Percentiles rank a stretch among this genome's conserved stretches.
phyloP scores from a whole-genome alignment of 176 grass and related monocot species.

The Ensete glaucum region DNA sequence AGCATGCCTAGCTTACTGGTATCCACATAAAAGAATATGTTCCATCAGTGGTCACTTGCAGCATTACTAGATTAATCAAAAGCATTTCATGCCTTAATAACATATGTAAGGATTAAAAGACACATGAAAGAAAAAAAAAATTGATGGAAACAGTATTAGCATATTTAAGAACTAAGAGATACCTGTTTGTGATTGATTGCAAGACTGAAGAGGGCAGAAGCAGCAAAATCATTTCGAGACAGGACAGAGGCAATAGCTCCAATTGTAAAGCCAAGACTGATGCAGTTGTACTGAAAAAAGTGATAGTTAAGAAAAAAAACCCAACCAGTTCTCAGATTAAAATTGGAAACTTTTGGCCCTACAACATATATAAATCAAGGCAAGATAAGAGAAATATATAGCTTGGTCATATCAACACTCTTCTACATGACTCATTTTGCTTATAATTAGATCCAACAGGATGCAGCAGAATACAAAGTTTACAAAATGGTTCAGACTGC shows the following conservation, averaged over 20 bases:
- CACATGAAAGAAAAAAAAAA: not conserved
- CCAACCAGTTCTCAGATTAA: not conserved
- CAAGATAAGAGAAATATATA: not conserved
- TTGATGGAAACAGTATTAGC: not conserved
- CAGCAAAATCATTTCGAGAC: conserved; percentile 45
- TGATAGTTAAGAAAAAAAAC: not conserved
- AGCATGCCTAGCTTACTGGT: too few relatives aligned
- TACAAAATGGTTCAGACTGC: too few relatives aligned
- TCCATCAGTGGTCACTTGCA: not conserved
- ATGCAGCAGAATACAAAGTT: too few relatives aligned
- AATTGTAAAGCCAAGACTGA: conserved; percentile 74
- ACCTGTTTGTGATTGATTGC: conserved; percentile 95
- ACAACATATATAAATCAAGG: not conserved
- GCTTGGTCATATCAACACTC: not conserved
- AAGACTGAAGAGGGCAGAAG: conserved; percentile 68
- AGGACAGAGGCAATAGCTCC: conserved; percentile 58
- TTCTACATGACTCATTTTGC: not conserved
- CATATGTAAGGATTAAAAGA: not conserved
- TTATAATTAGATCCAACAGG: too few relatives aligned
- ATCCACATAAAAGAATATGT: not conserved
- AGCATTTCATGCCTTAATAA: not conserved
- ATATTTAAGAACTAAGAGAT: conserved; percentile 4
- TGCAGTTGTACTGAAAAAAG: conserved; percentile 74
- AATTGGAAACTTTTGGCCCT: not conserved
- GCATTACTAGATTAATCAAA: not conserved